phyloP scores from a whole-genome alignment of 2,329 filamentous ascomycete genomes.

The Truncatella angustata region DNA sequence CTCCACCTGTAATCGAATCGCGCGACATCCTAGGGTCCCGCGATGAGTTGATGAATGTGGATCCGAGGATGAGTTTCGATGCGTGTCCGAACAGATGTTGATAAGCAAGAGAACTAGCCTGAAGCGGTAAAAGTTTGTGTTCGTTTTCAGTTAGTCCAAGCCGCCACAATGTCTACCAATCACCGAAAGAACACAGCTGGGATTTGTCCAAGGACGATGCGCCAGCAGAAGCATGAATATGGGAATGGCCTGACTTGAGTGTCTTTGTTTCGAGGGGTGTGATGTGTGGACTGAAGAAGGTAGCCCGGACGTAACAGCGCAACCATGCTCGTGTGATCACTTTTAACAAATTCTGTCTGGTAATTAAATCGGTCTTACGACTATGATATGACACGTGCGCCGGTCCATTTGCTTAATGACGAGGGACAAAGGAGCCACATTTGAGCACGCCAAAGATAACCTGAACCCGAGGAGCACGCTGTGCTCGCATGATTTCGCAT shows the following conservation, averaged over 20 bases:
- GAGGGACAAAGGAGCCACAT: neutral
- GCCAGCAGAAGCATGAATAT: no score
- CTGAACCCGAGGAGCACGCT: no score
- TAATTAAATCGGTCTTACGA: neutral
- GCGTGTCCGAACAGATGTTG: neutral
- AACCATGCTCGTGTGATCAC: no score
- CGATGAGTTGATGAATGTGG: neutral
- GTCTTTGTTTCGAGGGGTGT: no score
- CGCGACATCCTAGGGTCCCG: slow-evolving; percentile 1
- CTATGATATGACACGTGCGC: neutral
- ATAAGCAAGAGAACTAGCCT: neutral
- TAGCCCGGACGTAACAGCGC: neutral
- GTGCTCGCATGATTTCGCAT: no score
- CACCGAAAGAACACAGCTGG: no score
- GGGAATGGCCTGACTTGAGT: no score
- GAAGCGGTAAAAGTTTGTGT: neutral
- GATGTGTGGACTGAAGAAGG: no score
- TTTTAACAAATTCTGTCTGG: no score
- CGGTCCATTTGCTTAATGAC: neutral
- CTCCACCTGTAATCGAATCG: slow-evolving; percentile 1
- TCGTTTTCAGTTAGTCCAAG: neutral
- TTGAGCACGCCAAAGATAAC: no score
- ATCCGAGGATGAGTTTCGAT: neutral
- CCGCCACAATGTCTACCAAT: neutral
- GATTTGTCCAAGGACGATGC: no score